Base-by-base conservation (phyloP, 441 rosid species). In the Populus hybrid region DNA sequence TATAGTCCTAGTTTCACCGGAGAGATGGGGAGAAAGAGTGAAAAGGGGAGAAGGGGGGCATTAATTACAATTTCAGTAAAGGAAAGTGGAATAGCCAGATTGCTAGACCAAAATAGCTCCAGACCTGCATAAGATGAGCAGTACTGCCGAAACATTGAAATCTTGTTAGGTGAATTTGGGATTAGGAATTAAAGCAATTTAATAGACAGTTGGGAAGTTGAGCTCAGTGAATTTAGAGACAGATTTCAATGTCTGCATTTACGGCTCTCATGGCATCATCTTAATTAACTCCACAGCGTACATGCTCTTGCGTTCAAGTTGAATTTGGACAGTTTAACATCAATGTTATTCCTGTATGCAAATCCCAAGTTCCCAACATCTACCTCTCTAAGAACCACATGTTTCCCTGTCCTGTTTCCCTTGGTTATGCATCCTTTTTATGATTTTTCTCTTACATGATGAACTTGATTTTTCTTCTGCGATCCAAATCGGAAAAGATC, bases 161-260 rank as follows among this genome's bases (percentile, higher is more conserved):
- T 61, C 32, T 67, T 74, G 77, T 68, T 67, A 9, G 78, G 75
- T 79, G 81, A 78, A 34, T 53, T 72, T 73, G 78, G 71, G 79
- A 38, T 57, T 67, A 67, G 32, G 34, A 34, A 59, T 74, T 50
- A 81, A 83, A 79, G 67, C 74, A 75, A 77, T 46, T 81, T 28
- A 81, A 46, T 70, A 70, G 78, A 75, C 81, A 46, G 80, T 78
- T 76, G 85, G 74, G 75, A 14, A 34, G 72, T 74, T 72, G 46
- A 50, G 75, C n/a, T 75, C 66, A 67, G 50, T 69, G 24, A 74
- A 73, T 76, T 70, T 67, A 81, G 75, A 42, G 67, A 72, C 69
- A 63, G n/a, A 77, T 76, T 83, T 74, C 78, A 75, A 61, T 3
- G 28, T 26, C 66, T 11, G 81, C 79, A 74, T 73, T 79, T 26